A percentile compares a stretch with the other conserved stretches of the same genome.
Conservation (phyloP, 148 eudicot species). For the Mesembryanthemum crystallinum region DNA sequence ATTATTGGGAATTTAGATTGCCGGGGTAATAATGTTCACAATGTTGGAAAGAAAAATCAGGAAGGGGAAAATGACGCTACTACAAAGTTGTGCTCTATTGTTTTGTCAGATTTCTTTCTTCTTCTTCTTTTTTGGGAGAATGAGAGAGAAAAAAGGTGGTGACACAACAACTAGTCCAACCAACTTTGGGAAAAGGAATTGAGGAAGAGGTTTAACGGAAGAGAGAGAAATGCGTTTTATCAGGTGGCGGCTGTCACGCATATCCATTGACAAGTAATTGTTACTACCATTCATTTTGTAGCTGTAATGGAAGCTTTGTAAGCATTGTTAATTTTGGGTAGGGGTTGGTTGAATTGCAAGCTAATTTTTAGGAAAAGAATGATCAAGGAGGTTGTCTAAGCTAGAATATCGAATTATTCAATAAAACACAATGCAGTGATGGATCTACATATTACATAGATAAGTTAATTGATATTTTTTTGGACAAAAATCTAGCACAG, state of each 20-base stretch:
- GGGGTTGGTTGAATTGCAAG: neutral
- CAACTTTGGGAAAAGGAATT: neutral
- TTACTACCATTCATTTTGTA: constrained; percentile 9
- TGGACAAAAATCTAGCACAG: no score
- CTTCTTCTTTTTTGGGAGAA: constrained; percentile 4
- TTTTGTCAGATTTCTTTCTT: constrained; percentile 9
- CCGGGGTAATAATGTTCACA: constrained; percentile 1
- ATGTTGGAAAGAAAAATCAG: neutral
- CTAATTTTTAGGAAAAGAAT: constrained; percentile 14
- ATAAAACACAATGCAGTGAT: no score
- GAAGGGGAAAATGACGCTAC: neutral
- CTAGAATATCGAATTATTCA: no score
- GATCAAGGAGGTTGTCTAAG: no score
- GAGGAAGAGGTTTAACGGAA: constrained; percentile 18
- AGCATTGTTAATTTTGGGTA: no score
- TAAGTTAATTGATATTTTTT: no score
- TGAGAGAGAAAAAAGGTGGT: neutral
- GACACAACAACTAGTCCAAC: constrained; percentile 14
- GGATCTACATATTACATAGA: no score
- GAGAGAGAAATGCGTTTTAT: constrained; percentile 4
- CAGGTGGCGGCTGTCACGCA: constrained; percentile 19
- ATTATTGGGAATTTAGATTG: neutral
- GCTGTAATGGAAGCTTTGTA: no score
- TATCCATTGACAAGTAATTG: constrained; percentile 5
- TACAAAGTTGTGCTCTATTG: constrained; percentile 1